Conservation (phyloP, 805 yeast species). For the Saccharomycopsis sp. region DNA sequence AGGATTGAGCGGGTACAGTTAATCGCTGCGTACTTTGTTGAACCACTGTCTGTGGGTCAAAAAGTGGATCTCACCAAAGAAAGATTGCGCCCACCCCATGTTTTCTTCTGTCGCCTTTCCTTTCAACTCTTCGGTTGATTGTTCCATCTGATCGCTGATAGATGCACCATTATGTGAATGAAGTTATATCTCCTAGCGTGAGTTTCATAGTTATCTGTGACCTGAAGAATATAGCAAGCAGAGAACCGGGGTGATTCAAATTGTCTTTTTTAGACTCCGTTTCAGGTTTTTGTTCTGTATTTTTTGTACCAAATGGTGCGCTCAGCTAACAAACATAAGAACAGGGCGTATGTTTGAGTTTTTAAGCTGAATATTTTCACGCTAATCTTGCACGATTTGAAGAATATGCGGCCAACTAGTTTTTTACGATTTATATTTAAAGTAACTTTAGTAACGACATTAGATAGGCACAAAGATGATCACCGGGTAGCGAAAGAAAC, state of each 20-base stretch:
- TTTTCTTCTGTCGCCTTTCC: no score
- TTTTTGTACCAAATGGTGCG: not conserved
- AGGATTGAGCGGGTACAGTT: no score
- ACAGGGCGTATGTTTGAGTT: not conserved
- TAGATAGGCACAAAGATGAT: not conserved
- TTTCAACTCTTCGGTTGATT: no score
- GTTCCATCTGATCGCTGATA: no score
- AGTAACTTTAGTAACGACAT: not conserved
- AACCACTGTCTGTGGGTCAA: not conserved
- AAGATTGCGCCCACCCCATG: not conserved
- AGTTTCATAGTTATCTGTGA: not conserved
- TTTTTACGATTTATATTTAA: no score
- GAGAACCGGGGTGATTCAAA: not conserved
- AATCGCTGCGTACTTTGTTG: no score
- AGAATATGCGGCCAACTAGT: not conserved
- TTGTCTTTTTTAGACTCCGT: not conserved
- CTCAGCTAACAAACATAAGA: not conserved
- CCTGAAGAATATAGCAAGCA: not conserved
- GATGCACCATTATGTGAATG: no score
- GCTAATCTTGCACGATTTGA: not conserved
- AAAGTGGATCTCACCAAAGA: not conserved
- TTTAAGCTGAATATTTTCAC: not conserved
- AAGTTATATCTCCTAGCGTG: not conserved
- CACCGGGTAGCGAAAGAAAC: not conserved
- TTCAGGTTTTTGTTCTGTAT: not conserved